Conservation (phyloP, 106 monocot species). For the Apostasia ramifera region DNA sequence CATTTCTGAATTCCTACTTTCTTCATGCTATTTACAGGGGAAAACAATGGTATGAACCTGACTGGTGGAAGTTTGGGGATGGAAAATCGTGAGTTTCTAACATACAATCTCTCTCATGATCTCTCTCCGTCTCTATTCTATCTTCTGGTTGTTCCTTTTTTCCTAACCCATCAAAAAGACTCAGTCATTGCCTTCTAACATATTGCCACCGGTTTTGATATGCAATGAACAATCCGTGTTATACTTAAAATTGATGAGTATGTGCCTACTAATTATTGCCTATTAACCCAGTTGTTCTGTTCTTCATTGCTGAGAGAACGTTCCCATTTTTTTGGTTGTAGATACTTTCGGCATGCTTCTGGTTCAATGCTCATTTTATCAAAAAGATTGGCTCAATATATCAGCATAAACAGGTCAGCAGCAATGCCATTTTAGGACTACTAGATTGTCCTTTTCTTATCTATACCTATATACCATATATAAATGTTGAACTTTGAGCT, state of each 20-base stretch:
- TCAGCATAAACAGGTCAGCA: constrained; percentile 86
- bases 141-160: no score
- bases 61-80: constrained; percentile 99
- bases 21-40: constrained; percentile 48
- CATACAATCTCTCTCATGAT: neutral
- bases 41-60: constrained; percentile 96
- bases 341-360: constrained; percentile 96
- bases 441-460: neutral
- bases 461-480: no score
- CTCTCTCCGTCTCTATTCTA: neutral
- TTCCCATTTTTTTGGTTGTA: constrained; percentile 11
- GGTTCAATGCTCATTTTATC: constrained; percentile 78
- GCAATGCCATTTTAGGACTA: neutral
- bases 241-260: no score
- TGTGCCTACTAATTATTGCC: no score
- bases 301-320: no score
- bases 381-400: constrained; percentile 73
- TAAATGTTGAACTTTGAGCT: no score
- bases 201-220: no score
- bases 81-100: constrained; percentile 67
- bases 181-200: no score
- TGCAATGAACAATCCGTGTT: no score
- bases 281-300: no score
- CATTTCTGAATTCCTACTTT: no score
- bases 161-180: no score